These are phyloP conservation scores for Phoma sp. DNA, from an alignment of 2,329 filamentous ascomycete species.

Conservation along the genomic window DNA sequence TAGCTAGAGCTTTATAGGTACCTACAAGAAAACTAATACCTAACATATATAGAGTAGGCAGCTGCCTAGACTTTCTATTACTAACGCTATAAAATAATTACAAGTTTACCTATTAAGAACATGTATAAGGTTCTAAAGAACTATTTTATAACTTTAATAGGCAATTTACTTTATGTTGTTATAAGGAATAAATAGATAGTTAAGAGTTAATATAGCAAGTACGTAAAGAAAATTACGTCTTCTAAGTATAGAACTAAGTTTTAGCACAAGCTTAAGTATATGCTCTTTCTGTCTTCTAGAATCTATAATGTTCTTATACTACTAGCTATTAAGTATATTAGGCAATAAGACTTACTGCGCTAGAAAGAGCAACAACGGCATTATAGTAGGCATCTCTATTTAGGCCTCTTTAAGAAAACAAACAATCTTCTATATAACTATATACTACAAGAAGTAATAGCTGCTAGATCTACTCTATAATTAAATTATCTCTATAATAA, in stretches of 20 bases:
- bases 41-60: constrained; percentile 14
- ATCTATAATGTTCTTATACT: too few species aligned
- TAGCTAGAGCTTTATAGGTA: constrained; percentile 4
- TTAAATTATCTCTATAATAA: too few species aligned
- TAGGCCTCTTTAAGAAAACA: too few species aligned
- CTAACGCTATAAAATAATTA: constrained; percentile 17
- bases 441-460: too few species aligned
- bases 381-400: too few species aligned
- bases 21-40: constrained; percentile 14
- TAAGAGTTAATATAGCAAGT: constrained; percentile 10
- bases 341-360: too few species aligned
- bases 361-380: too few species aligned
- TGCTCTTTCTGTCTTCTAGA: too few species aligned
- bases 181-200: constrained; percentile 14
- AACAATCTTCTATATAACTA: too few species aligned
- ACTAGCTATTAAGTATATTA: too few species aligned
- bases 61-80: constrained; percentile 16
- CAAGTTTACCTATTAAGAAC: constrained; percentile 18
- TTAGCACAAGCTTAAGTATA: too few species aligned
- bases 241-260: constrained; percentile 5
- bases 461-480: too few species aligned
- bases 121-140: constrained; percentile 21
- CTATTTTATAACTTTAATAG: constrained; percentile 21
- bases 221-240: constrained; percentile 15
- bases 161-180: constrained; percentile 14